Conservation (phyloP, 2,329 filamentous ascomycete genomes). For the Fusarium verrucosum region DNA sequence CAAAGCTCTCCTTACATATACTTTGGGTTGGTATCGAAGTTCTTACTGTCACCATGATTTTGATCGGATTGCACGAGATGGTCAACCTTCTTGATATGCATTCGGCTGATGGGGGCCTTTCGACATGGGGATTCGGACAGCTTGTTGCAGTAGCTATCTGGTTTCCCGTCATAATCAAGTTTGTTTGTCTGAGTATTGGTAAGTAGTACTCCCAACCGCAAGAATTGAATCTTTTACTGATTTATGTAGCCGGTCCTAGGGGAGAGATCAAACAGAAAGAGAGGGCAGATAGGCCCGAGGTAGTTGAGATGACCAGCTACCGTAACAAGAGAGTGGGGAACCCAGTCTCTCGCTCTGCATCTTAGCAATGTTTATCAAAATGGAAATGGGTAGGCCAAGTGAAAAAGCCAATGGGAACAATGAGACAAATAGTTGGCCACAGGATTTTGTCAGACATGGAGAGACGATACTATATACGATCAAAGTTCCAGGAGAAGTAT, state of each 20-base stretch:
- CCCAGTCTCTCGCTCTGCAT: fast-evolving
- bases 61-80: neutral
- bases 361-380: too few relatives aligned
- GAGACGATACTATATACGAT: neutral
- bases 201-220: fast-evolving
- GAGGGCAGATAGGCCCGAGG: neutral
- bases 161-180: neutral
- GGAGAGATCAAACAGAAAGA: neutral
- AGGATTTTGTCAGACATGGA: fast-evolving
- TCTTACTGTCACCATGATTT: fast-evolving
- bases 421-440: too few relatives aligned
- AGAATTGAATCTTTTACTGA: fast-evolving
- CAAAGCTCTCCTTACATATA: fast-evolving
- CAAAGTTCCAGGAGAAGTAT: fast-evolving
- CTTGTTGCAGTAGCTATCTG: constrained; percentile 14
- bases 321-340: neutral
- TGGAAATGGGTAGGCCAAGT: too few relatives aligned
- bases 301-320: neutral
- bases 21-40: neutral
- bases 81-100: neutral
- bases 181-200: neutral
- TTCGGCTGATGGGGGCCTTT: neutral
- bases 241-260: neutral
- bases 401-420: too few relatives aligned
- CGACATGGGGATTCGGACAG: neutral